Base-by-base conservation (phyloP, 169 alveolate genomes). In the Plasmodium gonderi region DNA sequence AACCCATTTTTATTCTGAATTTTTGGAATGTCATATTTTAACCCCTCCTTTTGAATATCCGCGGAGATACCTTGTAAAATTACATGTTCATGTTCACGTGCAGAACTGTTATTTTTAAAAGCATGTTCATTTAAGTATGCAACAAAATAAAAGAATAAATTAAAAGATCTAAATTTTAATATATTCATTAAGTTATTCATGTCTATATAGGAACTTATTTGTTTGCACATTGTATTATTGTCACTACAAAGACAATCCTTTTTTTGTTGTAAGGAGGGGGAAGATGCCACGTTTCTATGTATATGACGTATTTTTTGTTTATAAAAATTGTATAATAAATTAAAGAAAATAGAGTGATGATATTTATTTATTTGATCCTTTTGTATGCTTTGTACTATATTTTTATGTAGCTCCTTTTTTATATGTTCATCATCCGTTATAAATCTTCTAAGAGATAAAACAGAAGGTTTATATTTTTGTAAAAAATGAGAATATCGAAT, bases 401-500 rank as follows among this genome's bases (percentile, higher is more conserved):
- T 76, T 54, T 76, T 17, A 29, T 89, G 81, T 65, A 89, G 72
- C 68, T 89, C 54, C 72, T 42, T 89, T 78, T 47, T 89, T 77
- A 89, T 64, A 33, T 64, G 31, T 65, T 89, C 94, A 89, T 89
- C 94, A 45, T 29, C 72, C 47, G 90, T 49, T 77, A 89, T 17
- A 54, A 89, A 89, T 29, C 94, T 89, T 89, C 94, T 31, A 7
- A 89, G 54, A 38, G 94, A 77, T 77, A 89, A 85, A 77, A 89
- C 94, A 47, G 90, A 42, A 9, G 94, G 94, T 60, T 77, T 89
- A 78, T 89, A 89, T 67, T 78, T 76, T 77, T 89, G 94, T 12
- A 89, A 68, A 68, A 89, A 89, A 49, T 77, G 74, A 11, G 94
- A 77, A 89, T 89, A 89, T 12, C 94, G 79, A 9, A 89, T 60